Conservation (phyloP, 2,329 filamentous ascomycete genomes). For the Beauveria caledonica region DNA sequence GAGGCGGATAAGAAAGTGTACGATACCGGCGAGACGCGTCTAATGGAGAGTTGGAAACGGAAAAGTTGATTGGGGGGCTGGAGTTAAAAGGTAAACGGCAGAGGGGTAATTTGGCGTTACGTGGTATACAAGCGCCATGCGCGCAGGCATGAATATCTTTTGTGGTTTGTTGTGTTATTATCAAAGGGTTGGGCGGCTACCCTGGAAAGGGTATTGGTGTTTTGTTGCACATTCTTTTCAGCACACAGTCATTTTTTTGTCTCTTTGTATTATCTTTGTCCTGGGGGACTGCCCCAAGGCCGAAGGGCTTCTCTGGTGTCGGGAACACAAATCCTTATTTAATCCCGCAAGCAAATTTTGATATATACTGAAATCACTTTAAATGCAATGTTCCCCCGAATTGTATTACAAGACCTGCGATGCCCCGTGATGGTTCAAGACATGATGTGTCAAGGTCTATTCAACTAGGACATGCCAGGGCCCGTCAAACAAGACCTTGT, state of each 20-base stretch:
- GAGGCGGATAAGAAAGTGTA: background rate
- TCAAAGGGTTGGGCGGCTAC: background rate
- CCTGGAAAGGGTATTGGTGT: background rate
- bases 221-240: background rate
- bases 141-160: constrained; percentile 1
- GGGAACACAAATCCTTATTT: background rate
- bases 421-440: background rate
- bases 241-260: background rate
- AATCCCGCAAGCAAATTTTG: background rate
- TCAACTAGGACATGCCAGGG: background rate
- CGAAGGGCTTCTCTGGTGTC: background rate
- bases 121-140: background rate
- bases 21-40: background rate
- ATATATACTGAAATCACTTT: background rate
- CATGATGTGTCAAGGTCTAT: background rate
- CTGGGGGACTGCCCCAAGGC: background rate
- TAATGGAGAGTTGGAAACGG: background rate
- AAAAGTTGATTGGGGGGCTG: background rate
- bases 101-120: background rate
- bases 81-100: background rate
- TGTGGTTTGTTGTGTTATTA: background rate
- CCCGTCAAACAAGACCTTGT: constrained; percentile 9
- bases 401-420: background rate
- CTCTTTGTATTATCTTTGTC: background rate
- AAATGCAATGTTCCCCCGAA: background rate